These are phyloP conservation scores for Wallacemonas rigidus DNA, from an alignment of 208 protist species.

Conservation along the genomic window DNA sequence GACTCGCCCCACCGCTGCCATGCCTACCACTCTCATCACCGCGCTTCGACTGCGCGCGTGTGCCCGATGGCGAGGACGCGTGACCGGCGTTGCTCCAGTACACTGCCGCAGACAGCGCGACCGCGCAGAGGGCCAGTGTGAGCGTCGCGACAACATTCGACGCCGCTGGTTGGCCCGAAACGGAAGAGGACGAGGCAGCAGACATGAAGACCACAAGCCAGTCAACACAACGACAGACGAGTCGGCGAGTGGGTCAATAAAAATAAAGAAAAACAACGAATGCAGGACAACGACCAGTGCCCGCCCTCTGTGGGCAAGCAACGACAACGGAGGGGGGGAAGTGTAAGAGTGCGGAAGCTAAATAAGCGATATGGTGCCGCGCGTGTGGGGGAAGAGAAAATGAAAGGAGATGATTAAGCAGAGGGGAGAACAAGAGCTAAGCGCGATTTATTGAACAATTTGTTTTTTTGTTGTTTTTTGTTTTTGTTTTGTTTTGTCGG, in stretches of 20 bases:
- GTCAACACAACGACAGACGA: neutral
- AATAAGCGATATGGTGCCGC: no score
- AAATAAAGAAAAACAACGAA: slow-evolving; percentile 7
- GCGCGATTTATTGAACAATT: no score
- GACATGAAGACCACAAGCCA: neutral
- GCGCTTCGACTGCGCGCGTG: slow-evolving; percentile 3
- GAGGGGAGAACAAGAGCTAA: no score
- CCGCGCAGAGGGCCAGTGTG: slow-evolving; percentile 32
- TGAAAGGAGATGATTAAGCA: no score
- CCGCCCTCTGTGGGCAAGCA: no score
- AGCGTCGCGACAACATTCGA: slow-evolving; percentile 31
- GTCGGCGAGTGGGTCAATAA: neutral
- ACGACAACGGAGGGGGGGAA: no score
- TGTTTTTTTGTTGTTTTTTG: no score
- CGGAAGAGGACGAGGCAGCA: neutral
- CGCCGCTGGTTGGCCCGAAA: neutral
- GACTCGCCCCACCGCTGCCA: slow-evolving; percentile 4
- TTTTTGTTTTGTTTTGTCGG: no score
- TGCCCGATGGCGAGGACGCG: neutral
- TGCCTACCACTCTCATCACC: slow-evolving; percentile 3
- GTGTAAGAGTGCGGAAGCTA: no score
- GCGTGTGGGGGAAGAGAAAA: no score
- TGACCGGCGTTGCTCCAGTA: slow-evolving; percentile 42
- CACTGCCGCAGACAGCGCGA: slow-evolving; percentile 35
- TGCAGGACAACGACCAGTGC: neutral